Base-by-base conservation (phyloP, 2,329 filamentous ascomycete genomes). In the Microcyclospora pomicola region DNA sequence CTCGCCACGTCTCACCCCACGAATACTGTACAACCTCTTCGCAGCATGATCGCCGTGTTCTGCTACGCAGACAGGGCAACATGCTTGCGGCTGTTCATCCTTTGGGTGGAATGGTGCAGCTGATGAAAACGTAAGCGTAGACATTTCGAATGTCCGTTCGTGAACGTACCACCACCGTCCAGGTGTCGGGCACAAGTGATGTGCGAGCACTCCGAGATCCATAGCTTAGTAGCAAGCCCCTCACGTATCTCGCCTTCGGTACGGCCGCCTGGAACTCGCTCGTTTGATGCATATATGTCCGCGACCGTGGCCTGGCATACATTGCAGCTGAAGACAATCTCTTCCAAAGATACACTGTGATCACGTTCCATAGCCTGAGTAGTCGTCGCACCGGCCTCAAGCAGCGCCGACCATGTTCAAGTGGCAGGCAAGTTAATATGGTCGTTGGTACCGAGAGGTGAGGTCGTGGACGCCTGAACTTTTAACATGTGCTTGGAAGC, bases 311-410 rank as follows among this genome's bases (percentile, higher is more conserved):
- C 55, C 34, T 66, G 62, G 47, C 68, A 72, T 29, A 69, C 45
- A 19, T 56, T 56, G 49, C 68, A 72, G 43, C 61, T 62, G 49
- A 70, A 67, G 36, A 71, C 62, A 42, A 68, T 55, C 42, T 70
- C 50, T 35, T 48, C 42, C 11, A 52, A 39, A 2, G 44, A 32
- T 33, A 50, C 32, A n/a, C 40, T 38, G 9, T 32, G 27, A 13
- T 42, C 31, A 24, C 27, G 33, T 12, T 33, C 16, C 9, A 24
- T 24, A 7, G 19, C 19, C 7, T 7, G 19, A 24, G 19, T 4
- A 24, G 19, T 24, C 19, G 19, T 24, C 7, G 19, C 19, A 7
- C 19, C 19, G 5, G 19, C 19, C 19, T 24, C 7, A 7, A 24
- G 19, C 19, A 24, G 19, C 19, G 5, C 4, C 19, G 7, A 7